A percentile compares a stretch with the other conserved stretches of the same genome.
Conservation (phyloP, 1,139 yeast species). For the Suhomyces ambrosiae region DNA sequence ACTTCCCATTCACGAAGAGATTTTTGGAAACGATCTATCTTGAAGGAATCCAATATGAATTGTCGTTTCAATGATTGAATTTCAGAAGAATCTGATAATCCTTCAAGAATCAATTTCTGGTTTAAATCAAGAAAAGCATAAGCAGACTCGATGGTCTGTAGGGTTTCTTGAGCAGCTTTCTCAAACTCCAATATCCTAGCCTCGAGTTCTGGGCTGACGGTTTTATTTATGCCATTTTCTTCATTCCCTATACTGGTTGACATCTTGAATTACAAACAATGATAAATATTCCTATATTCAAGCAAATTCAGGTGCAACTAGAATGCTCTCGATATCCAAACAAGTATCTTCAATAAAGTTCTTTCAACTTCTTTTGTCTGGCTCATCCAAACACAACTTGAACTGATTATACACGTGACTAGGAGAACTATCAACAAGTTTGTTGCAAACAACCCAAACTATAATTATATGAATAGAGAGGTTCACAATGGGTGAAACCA, state of each 20-base stretch:
- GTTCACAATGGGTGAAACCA: conserved; percentile 11
- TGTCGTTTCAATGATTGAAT: conserved; percentile 21
- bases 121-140: conserved; percentile 9
- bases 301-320: too few species aligned
- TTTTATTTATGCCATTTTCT: background rate
- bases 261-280: background rate
- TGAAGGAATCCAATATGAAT: conserved; percentile 39
- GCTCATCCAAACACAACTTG: too few species aligned
- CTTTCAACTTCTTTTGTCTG: too few species aligned
- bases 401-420: too few species aligned
- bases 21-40: conserved; percentile 34
- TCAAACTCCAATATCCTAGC: conserved; percentile 6
- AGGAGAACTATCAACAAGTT: background rate
- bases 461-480: background rate
- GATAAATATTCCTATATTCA: too few species aligned
- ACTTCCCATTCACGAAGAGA: conserved; percentile 37
- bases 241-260: background rate
- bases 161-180: conserved; percentile 5
- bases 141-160: conserved; percentile 14
- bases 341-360: too few species aligned
- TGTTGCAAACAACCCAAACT: conserved; percentile 5
- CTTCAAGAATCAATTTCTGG: conserved; percentile 8
- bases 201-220: conserved; percentile 1
- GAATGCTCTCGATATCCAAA: too few species aligned
- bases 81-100: conserved; percentile 1